Percentiles rank a stretch among this genome's conserved stretches.
Evolutionary conservation across 2,329 filamentous ascomycete species (phyloP).

Genomic region (Pseudogymnoascus sp.): DNA sequence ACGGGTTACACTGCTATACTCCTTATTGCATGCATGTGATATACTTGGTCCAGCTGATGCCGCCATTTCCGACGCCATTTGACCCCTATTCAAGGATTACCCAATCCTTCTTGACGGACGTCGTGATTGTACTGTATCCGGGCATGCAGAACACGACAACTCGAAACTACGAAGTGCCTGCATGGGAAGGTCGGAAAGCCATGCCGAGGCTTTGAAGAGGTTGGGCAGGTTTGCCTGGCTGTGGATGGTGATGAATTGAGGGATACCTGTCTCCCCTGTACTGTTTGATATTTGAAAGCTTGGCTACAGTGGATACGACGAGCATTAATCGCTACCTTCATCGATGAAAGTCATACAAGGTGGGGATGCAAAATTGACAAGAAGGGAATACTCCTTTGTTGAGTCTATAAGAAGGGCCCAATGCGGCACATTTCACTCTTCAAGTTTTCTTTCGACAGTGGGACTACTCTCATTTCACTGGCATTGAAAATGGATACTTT

Average conservation of each 20-base stretch:
- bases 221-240: not conserved
- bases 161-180: not conserved
- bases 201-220: not conserved
- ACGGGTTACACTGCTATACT: not conserved
- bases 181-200: not conserved
- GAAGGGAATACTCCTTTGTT: not conserved
- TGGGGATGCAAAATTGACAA: not conserved
- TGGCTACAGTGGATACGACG: not conserved
- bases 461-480: not conserved
- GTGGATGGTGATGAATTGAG: not conserved
- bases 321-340: not conserved
- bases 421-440: not conserved
- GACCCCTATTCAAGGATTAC: not conserved
- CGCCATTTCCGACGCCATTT: not conserved
- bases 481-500: not conserved
- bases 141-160: not conserved
- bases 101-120: not conserved
- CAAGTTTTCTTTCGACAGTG: not conserved
- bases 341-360: not conserved
- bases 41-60: not conserved
- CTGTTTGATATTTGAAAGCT: not conserved
- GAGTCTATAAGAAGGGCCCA: not conserved
- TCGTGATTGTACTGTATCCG: not conserved
- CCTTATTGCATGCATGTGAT: not conserved
- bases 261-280: not conserved